Evolutionary conservation across 208 protist species (phyloP), one percentile per base, ranked within the genome.

Genomic region (Trypanosoma avium): DNA sequence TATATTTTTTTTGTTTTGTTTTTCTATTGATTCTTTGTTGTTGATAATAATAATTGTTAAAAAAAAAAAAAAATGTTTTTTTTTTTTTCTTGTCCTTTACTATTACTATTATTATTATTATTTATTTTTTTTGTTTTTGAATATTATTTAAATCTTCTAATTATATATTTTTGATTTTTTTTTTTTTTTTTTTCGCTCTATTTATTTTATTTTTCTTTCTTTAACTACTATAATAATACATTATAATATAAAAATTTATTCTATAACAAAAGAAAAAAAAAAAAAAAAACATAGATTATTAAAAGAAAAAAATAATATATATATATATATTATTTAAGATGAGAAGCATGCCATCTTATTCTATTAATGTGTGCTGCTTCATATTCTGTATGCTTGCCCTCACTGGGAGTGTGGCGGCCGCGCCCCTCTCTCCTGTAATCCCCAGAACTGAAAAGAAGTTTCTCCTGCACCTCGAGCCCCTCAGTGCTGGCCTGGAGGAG

Each of bases 381-480:
- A n/a, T n/a, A n/a, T 45, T 21, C 47, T 9, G 49, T 50, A 12
- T 60, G 29, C 49, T 49, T 67, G 32, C 13, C 26, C 13, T 65
- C 12, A 0, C n/a, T 17, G 29, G 49, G 19, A 19, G 9, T 26
- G 8, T 42, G 0, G 22, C 40, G 21, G 55, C 26, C 36, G 36
- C 42, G 3, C 0, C 49, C 2, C 46, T 40, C 24, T 2, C 9
- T 27, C 52, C 69, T n/a, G 38, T 40, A 27, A 55, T 75, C 7
- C 71, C 71, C n/a, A 26, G 66, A 4, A 85, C 82, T 1, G 48
- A 70, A 19, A 81, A 77, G 3, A 55, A 46, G 29, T 81, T 81
- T 57, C 50, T 68, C 4, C 36, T 92, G 22, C 70, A 84, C 32
- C 43, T 92, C 1, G 80, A 89, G 33, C 66, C 82, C 32, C 74